Conservation (phyloP, 2,329 filamentous ascomycete genomes). For the Colletotrichum tabaci region DNA sequence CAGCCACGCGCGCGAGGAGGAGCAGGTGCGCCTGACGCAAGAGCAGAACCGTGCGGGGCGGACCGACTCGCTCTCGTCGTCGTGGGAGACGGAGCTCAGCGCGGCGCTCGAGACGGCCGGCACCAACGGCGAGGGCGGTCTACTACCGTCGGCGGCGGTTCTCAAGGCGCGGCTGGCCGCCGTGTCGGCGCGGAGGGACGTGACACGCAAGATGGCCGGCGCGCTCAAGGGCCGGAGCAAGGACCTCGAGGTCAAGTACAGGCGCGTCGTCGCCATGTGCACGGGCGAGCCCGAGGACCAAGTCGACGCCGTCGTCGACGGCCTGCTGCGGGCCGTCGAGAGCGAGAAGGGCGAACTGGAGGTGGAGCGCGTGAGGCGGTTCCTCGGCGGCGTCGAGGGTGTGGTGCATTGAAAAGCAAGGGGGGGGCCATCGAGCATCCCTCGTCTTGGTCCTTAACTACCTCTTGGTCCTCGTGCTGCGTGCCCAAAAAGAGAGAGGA, state of each 20-base stretch:
- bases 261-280: conserved; percentile 89
- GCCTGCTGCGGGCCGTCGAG: conserved; percentile 88
- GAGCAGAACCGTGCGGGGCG: conserved; percentile 56
- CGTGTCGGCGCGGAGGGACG: conserved; percentile 77
- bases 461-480: background rate
- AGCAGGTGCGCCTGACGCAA: conserved; percentile 67
- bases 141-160: conserved; percentile 72
- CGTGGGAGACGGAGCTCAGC: conserved; percentile 70
- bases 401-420: conserved; percentile 57
- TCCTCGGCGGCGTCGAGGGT: conserved; percentile 83
- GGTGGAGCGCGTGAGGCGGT: conserved; percentile 82
- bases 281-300: conserved; percentile 83
- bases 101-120: conserved; percentile 57
- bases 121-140: conserved; percentile 55
- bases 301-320: conserved; percentile 85
- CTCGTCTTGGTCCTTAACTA: too few relatives aligned
- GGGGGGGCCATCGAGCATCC: background rate
- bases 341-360: conserved; percentile 86
- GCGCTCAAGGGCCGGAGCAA: conserved; percentile 83
- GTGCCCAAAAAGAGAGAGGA: too few relatives aligned
- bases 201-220: conserved; percentile 77
- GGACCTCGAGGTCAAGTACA: conserved; percentile 89
- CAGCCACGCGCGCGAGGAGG: conserved; percentile 78
- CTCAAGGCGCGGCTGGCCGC: conserved; percentile 79
- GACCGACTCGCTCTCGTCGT: conserved; percentile 62